Evolutionary conservation across 306 rosid species (phyloP).

Genomic region (Fragaria iinumae): DNA sequence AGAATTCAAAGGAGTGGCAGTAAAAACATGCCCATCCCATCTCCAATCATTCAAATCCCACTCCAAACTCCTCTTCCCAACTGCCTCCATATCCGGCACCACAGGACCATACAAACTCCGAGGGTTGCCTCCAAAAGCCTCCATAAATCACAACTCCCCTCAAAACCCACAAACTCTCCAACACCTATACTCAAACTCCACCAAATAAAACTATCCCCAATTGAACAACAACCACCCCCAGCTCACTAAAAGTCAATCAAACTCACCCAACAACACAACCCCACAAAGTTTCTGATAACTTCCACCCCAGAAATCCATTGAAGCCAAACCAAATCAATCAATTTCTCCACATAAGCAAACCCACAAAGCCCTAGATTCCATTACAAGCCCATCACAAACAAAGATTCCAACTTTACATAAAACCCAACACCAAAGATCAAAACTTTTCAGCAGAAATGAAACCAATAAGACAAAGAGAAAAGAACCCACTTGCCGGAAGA

Average conservation of each 20-base stretch:
- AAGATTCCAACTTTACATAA: neutral
- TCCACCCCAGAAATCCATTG: conserved; percentile 46
- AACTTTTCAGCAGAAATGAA: neutral
- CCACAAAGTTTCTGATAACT: neutral
- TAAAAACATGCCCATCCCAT: conserved; percentile 91
- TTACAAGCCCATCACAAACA: conserved; percentile 1
- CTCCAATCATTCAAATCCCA: conserved; percentile 88
- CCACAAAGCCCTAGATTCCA: neutral
- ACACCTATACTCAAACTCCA: neutral
- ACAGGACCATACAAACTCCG: conserved; percentile 49
- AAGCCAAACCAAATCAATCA: conserved; percentile 35
- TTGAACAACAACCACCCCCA: conserved; percentile 8
- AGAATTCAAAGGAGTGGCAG: conserved; percentile 55
- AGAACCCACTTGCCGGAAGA: neutral
- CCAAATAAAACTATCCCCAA: conserved; percentile 23
- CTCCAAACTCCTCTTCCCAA: conserved; percentile 61
- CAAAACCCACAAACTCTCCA: neutral
- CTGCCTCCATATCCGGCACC: conserved; percentile 43
- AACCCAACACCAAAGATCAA: neutral
- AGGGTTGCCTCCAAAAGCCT: conserved; percentile 57
- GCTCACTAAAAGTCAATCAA: neutral
- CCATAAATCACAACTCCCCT: conserved; percentile 39
- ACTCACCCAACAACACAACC: neutral
- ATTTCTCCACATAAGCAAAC: neutral
- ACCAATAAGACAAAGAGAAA: neutral